Base-by-base conservation (phyloP, 148 eudicot genomes). In the Fallopia convolvulus region DNA sequence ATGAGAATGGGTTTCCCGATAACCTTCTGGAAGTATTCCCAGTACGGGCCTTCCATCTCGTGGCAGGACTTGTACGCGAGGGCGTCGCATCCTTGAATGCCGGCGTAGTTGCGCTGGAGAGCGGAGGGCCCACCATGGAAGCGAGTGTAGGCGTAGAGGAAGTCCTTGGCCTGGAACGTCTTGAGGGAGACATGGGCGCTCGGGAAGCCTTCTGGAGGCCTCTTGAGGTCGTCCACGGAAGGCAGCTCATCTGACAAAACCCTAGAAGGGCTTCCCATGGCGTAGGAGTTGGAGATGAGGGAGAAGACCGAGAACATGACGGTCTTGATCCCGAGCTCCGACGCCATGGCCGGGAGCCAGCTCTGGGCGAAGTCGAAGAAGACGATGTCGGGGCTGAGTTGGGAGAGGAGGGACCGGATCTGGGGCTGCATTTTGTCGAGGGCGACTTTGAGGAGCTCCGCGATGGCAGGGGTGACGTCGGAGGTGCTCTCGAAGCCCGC, bases 371-470 rank as follows among this genome's bases (percentile, higher is more conserved):
- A 86, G 72, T 88, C 91, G 42, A 81, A 83, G 46, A 88, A 23
- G 41, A 88, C 79, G 1, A 82, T 60, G 36, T 86, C 71, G 30
- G 88, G 91, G 58, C 75, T 61, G 53, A 86, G 85, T 10, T 80
- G 48, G 11, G 84, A 20, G 50, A 88, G 76, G 2, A 84, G 75
- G 12, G 83, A 39, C 15, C 75, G 58, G 56, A 88, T 74, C 42
- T 86, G 89, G 1, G 91, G 91, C 46, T 84, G 81, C 89, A 88
- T 88, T 41, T 73, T 66, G 76, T 88, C 89, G 17, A 88, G 81
- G 41, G 91, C 91, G 6, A 68, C 18, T 30, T 55, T 81, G 15
- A 88, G 88, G 17, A 86, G 91, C 33, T 80, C 83, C n/a, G 75
- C 21, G 9, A 76, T 17, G 3, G 74, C 6, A 1, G 78, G 80